A percentile compares a stretch with the other conserved stretches of the same genome.
phyloP scores from a whole-genome alignment of 371 early-diverging fungal genomes.

The Rhizopus sp. region DNA sequence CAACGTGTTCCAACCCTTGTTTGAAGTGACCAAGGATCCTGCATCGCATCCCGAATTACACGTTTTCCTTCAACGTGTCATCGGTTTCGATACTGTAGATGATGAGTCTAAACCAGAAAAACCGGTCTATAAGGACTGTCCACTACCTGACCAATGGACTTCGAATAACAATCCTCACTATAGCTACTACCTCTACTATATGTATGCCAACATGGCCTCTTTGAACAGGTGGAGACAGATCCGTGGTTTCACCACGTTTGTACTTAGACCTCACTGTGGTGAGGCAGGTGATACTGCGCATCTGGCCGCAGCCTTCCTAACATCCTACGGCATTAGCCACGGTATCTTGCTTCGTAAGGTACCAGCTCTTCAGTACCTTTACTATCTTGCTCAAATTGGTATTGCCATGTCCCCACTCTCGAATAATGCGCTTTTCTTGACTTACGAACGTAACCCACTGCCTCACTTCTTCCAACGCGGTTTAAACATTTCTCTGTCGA shows the following conservation, averaged over 20 bases:
- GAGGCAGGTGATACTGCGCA: slow-evolving; percentile 99
- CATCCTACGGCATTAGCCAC: slow-evolving; percentile 92
- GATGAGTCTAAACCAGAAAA: slow-evolving; percentile 96
- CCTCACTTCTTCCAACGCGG: slow-evolving; percentile 95
- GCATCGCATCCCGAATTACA: slow-evolving; percentile 86
- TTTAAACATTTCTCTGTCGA: slow-evolving; percentile 93
- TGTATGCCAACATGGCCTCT: slow-evolving; percentile 88
- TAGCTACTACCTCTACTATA: slow-evolving; percentile 96
- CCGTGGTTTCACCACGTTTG: slow-evolving; percentile 91
- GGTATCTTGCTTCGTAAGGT: slow-evolving; percentile 97
- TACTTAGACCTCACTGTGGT: slow-evolving; percentile 95
- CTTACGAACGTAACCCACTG: slow-evolving; percentile 97
- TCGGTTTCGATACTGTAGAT: slow-evolving; percentile 98
- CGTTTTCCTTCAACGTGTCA: slow-evolving; percentile 91
- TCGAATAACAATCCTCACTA: slow-evolving; percentile 90
- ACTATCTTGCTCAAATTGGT: slow-evolving; percentile 94
- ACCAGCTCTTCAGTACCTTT: slow-evolving; percentile 96
- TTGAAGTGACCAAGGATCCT: slow-evolving; percentile 91
- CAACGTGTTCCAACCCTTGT: slow-evolving; percentile 94
- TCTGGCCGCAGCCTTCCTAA: slow-evolving; percentile 90
- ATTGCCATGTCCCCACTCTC: slow-evolving; percentile 99
- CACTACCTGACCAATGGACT: slow-evolving; percentile 86
- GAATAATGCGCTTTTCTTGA: slow-evolving; percentile 97
- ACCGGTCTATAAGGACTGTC: slow-evolving; percentile 82
- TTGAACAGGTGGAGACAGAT: slow-evolving; percentile 86